Evolutionary conservation across 805 yeast species (phyloP), one percentile per base, ranked within the genome.

Genomic region (Hanseniaspora jakobsenii): DNA sequence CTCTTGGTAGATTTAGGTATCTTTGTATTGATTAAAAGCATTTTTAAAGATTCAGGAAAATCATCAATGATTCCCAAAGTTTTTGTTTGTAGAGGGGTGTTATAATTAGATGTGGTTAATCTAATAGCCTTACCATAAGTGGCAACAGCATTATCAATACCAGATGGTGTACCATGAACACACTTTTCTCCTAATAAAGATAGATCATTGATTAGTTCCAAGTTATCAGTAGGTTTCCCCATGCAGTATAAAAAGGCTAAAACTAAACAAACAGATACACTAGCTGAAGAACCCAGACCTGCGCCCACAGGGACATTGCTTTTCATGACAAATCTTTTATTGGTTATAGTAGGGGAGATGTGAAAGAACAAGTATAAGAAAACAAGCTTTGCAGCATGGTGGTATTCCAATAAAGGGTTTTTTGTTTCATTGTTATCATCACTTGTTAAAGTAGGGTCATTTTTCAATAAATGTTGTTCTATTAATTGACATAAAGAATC

Each of bases 111-210:
- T 6, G 48, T 40, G 2, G 41, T 6, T 32, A 52, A 52, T 36
- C 94, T 73, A 62, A 91, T 94, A 0, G 97, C 97, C 37, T 96
- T 96, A 18, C 98, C 98, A 52, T 78, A 78, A 0, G 95, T 81
- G 2, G 97, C 93, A 38, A 89, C 96, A 0, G 95, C 86, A 57
- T 91, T 91, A 60, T 91, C 98, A 43, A 91, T 85, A 10, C 98
- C 98, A 16, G 93, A 79, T 7, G 98, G 98, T 53, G 82, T 86
- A 1, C 97, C 97, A 58, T 89, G 97, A 52, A 87, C 82, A 58
- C 96, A 85, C 58, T 80, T 81, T 60, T 91, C 98, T 30, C 96
- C 97, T 66, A 89, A 69, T 51, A 81, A 81, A 1, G 97, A 78
- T 94, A 95, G 87, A 6, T 68, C 63, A 51, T 89, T 89, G 49